Conservation (phyloP, 306 rosid genomes). For the Prunus salicina region DNA sequence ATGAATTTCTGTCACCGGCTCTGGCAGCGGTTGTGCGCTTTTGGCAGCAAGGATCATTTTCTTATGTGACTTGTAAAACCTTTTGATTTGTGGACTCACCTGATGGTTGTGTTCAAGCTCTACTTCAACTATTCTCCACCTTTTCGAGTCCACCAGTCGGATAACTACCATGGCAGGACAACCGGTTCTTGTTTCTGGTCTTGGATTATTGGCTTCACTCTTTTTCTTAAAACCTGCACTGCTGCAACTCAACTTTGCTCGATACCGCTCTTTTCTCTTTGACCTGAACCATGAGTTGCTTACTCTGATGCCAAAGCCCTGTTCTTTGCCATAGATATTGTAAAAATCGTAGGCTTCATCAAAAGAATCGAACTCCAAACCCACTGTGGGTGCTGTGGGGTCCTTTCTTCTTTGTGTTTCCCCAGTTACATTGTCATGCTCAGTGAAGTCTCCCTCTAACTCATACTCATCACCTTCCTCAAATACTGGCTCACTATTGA, state of each 20-base stretch:
- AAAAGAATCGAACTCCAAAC: constrained; percentile 70
- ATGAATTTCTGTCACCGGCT: constrained; percentile 64
- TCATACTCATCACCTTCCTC: constrained; percentile 50
- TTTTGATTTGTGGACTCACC: constrained; percentile 63
- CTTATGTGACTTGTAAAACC: constrained; percentile 75
- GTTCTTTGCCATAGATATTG: constrained; percentile 60
- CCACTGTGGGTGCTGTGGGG: constrained; percentile 52
- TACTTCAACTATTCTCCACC: constrained; percentile 77
- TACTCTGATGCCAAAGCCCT: constrained; percentile 75
- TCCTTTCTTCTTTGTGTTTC: constrained; percentile 36
- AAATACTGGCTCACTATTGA: constrained; percentile 55
- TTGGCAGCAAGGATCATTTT: constrained; percentile 65
- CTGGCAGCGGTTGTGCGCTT: constrained; percentile 50
- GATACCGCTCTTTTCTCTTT: constrained; percentile 66
- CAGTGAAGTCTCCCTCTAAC: constrained; percentile 43
- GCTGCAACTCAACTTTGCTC: constrained; percentile 79
- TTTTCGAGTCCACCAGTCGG: constrained; percentile 58
- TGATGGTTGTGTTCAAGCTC: constrained; percentile 78
- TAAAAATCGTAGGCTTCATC: constrained; percentile 67
- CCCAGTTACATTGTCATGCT: constrained; percentile 37
- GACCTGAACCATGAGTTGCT: constrained; percentile 83
- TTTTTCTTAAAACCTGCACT: constrained; percentile 84
- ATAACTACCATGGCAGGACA: constrained; percentile 82
- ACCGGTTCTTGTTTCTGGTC: constrained; percentile 82
- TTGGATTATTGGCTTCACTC: constrained; percentile 72